A percentile compares a stretch with the other conserved stretches of the same genome.
These are phyloP conservation scores for Plasmodium gaboni DNA, from an alignment of 169 alveolate genomes.

Conservation along the genomic window DNA sequence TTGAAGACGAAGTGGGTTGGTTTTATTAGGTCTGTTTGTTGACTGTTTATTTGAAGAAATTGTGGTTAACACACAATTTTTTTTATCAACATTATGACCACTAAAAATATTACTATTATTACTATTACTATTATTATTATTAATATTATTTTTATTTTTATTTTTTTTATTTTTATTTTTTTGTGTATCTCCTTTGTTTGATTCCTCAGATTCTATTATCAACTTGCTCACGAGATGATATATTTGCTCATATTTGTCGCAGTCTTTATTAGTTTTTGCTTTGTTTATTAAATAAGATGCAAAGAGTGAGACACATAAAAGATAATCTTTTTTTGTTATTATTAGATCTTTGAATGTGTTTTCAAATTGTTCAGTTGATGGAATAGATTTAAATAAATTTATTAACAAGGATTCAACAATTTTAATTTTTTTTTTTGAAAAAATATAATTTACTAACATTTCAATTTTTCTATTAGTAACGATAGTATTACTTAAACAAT, in stretches of 20 bases:
- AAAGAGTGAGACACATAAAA: neutral
- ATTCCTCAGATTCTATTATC: neutral
- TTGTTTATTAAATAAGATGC: neutral
- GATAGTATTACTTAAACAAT: conserved; percentile 9
- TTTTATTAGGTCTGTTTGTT: too few species aligned
- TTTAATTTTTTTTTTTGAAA: conserved; percentile 16
- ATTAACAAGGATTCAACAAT: neutral
- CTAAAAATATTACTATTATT: too few species aligned
- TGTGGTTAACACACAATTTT: too few species aligned
- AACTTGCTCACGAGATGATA: neutral
- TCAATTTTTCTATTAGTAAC: conserved; percentile 33
- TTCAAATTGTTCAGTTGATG: neutral
- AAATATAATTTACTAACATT: conserved; percentile 21
- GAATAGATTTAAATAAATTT: neutral
- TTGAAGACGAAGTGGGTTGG: too few species aligned
- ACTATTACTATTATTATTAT: too few species aligned
- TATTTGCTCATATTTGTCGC: conserved; percentile 3
- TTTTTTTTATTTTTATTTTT: neutral
- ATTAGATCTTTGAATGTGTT: conserved; percentile 10
- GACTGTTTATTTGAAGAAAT: too few species aligned
- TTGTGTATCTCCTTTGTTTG: neutral
- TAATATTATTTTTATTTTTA: neutral
- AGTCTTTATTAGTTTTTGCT: neutral
- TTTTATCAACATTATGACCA: too few species aligned
- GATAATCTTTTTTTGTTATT: conserved; percentile 20